phyloP scores from a whole-genome alignment of 305 asterid genomes.

The Ilex paraguariensis region DNA sequence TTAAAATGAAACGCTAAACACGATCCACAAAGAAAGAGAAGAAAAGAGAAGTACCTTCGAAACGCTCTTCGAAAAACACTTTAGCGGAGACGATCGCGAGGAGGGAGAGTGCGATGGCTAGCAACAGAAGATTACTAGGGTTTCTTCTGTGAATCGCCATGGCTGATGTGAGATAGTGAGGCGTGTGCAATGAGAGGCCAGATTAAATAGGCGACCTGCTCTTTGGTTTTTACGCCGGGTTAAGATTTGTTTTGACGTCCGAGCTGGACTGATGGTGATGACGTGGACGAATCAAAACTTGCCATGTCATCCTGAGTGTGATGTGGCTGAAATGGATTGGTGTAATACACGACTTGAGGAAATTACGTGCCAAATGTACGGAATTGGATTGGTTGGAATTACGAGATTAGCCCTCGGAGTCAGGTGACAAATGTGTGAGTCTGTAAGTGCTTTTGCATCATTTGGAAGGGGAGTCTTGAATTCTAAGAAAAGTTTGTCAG shows the following conservation, averaged over 20 bases:
- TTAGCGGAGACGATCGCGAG: constrained; percentile 53
- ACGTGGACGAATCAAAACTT: constrained; percentile 5
- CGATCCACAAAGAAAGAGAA: not conserved
- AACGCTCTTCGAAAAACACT: constrained; percentile 90
- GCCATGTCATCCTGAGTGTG: constrained; percentile 16
- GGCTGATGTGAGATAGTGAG: constrained; percentile 20
- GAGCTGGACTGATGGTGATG: constrained; percentile 13
- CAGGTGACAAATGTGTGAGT: no score
- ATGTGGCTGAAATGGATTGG: constrained; percentile 63
- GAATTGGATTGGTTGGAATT: no score
- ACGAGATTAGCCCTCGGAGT: no score
- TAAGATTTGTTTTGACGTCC: not conserved
- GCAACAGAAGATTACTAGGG: constrained; percentile 38
- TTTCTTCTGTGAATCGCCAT: constrained; percentile 58
- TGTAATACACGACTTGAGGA: constrained; percentile 27
- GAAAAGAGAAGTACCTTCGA: constrained; percentile 44
- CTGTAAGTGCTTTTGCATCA: no score
- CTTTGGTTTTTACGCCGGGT: constrained; percentile 16
- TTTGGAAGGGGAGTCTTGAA: no score
- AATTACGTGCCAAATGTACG: no score
- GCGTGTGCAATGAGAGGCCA: constrained; percentile 10
- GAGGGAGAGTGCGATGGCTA: constrained; percentile 44
- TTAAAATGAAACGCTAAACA: not conserved
- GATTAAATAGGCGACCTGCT: constrained; percentile 21
- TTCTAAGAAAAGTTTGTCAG: no score